phyloP scores from a whole-genome alignment of 257 asterid species.

The Salvia rosmarinus region DNA sequence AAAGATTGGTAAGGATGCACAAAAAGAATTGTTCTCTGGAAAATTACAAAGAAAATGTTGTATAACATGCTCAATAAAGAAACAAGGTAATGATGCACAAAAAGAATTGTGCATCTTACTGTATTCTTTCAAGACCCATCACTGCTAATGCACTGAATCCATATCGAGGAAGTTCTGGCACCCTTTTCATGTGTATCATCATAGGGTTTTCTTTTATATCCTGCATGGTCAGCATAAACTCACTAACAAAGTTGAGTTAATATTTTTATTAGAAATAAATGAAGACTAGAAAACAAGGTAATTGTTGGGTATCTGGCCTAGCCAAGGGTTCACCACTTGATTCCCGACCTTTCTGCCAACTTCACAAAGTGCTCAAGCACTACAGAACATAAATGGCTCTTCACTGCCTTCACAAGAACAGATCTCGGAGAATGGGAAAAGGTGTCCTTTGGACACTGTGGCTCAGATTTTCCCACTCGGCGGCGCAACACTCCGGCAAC shows the following conservation, averaged over 20 bases:
- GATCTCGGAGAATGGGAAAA: too few relatives aligned
- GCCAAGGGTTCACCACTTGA: too few relatives aligned
- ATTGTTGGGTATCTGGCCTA: too few relatives aligned
- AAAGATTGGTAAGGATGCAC: background rate
- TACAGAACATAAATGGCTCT: too few relatives aligned
- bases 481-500: too few relatives aligned
- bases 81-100: conserved; percentile 23
- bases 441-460: too few relatives aligned
- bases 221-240: conserved; percentile 47
- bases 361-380: too few relatives aligned
- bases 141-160: conserved; percentile 97
- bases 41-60: background rate
- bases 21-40: too few relatives aligned
- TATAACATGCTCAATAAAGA: background rate
- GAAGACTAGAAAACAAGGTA: background rate
- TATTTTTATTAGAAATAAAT: background rate
- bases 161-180: conserved; percentile 86
- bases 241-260: conserved; percentile 32
- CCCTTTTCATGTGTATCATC: conserved; percentile 98
- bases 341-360: too few relatives aligned
- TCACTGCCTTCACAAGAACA: too few relatives aligned
- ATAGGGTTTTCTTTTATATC: conserved; percentile 92
- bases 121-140: conserved; percentile 78
- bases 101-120: conserved; percentile 51
- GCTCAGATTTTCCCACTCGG: too few relatives aligned